These are phyloP conservation scores for Schizosaccharomyces japonicus DNA, from an alignment of 805 yeast species.

Conservation along the genomic window DNA sequence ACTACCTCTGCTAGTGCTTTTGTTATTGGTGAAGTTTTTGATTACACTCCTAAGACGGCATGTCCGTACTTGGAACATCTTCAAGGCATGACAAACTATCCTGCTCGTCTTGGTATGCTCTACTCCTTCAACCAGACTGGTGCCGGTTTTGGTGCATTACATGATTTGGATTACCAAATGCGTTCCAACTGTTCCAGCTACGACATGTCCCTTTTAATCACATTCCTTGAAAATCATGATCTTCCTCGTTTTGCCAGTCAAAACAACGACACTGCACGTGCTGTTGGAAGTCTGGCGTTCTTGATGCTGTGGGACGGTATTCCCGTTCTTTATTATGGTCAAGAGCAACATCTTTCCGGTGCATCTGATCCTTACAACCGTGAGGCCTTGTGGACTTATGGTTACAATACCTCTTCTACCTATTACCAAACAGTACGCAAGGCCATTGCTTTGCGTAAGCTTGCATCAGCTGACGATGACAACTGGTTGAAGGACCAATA, in stretches of 20 bases:
- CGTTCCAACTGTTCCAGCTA: background rate
- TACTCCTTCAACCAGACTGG: slow-evolving; percentile 3
- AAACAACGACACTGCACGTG: background rate
- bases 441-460: slow-evolving; percentile 3
- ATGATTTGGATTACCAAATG: background rate
- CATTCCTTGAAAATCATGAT: slow-evolving; percentile 7
- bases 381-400: slow-evolving; percentile 7
- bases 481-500: background rate
- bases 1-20: slow-evolving; percentile 4
- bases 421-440: background rate
- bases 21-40: slow-evolving; percentile 5
- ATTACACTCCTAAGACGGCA: background rate
- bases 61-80: slow-evolving; percentile 5
- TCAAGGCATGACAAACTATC: slow-evolving; percentile 6
- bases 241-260: slow-evolving; percentile 6
- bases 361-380: slow-evolving; percentile 6
- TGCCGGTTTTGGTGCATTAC: background rate
- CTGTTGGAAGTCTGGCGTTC: slow-evolving; percentile 2
- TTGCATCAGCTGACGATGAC: background rate
- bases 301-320: slow-evolving; percentile 5
- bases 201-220: background rate
- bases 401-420: slow-evolving; percentile 1
- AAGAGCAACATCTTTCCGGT: slow-evolving; percentile 6
- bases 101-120: slow-evolving; percentile 1
- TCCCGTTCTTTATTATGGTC: slow-evolving; percentile 7